These are phyloP conservation scores for Keithomyces neogunnii DNA, from an alignment of 2,329 filamentous ascomycete species.

Conservation along the genomic window DNA sequence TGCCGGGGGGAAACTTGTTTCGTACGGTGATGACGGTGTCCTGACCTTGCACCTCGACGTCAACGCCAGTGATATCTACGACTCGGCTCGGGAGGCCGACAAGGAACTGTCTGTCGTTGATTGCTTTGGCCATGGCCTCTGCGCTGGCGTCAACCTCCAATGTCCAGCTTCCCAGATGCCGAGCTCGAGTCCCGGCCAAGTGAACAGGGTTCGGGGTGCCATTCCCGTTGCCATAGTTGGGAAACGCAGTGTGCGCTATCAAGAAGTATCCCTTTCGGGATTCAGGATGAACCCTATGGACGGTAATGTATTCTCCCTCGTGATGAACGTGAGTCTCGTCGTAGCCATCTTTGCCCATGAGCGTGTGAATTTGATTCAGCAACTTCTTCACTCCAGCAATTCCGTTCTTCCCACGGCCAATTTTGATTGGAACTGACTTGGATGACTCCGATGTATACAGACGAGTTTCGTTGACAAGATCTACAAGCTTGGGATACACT, in stretches of 20 bases:
- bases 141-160: conserved; percentile 77
- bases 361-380: conserved; percentile 85
- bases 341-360: conserved; percentile 93
- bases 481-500: conserved; percentile 86
- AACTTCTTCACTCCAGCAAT: conserved; percentile 89
- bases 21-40: conserved; percentile 75
- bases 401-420: conserved; percentile 66
- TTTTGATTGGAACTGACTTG: conserved; percentile 45
- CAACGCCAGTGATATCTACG: conserved; percentile 63
- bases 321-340: conserved; percentile 96
- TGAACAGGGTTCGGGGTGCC: conserved; percentile 71
- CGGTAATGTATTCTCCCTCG: conserved; percentile 90
- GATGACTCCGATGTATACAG: conserved; percentile 75
- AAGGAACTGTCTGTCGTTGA: conserved; percentile 62
- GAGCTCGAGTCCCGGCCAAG: conserved; percentile 75
- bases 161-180: conserved; percentile 83
- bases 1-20: conserved; percentile 82
- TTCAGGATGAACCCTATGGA: conserved; percentile 87
- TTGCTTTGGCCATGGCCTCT: conserved; percentile 55
- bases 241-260: conserved; percentile 92
- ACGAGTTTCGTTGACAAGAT: conserved; percentile 83
- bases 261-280: conserved; percentile 91
- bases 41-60: conserved; percentile 60
- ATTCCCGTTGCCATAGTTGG: conserved; percentile 79
- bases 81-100: conserved; percentile 80